Base-by-base conservation (phyloP, 345 rosid genomes). In the Moricandia arvensis region DNA sequence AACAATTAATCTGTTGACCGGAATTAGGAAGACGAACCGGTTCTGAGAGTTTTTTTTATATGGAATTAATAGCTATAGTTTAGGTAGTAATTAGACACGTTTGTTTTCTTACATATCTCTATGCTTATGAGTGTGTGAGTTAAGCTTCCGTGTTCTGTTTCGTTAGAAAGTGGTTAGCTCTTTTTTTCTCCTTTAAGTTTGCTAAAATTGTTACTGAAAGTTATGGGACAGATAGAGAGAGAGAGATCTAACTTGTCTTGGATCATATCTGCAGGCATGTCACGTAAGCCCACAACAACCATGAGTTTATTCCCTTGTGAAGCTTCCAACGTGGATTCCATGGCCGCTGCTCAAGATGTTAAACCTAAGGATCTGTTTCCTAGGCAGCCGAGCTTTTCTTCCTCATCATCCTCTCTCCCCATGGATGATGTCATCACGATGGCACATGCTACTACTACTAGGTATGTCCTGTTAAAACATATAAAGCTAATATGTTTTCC, bases 321-420 rank as follows among this genome's bases (percentile, higher is more conserved):
- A 68, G 78, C 82, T 68, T 41, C 81, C 53, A n/a, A 45, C 53
- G 53, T 45, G 17, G 53, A 15, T 59, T 34, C 73, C 62, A 55
- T 47, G 66, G 73, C 51, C 4, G 21, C 65, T 0, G 38, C 82
- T 55, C 68, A 61, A 34, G 83, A 69, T 73, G 34, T 70, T 59
- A 82, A 82, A 77, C 78, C 93, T 13, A 87, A 86, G 91, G 85
- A 82, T 21, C 72, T 89, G 83, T 89, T 94, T 72, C 91, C 90
- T 27, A 82, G 82, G 38, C 83, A 82, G 61, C 29, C 86, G 69
- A 90, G 86, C 15, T 84, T 83, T 61, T 59, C 80, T 16, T 62
- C 82, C n/a, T 59, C 81, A 29, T 73, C 78, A 15, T 43, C 82
- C 64, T 75, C 84, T 16, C 71, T n/a, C 37, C 69, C 71, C 1